Base-by-base conservation (phyloP, 2,329 filamentous ascomycete species). In the Sclerotinia nivalis region DNA sequence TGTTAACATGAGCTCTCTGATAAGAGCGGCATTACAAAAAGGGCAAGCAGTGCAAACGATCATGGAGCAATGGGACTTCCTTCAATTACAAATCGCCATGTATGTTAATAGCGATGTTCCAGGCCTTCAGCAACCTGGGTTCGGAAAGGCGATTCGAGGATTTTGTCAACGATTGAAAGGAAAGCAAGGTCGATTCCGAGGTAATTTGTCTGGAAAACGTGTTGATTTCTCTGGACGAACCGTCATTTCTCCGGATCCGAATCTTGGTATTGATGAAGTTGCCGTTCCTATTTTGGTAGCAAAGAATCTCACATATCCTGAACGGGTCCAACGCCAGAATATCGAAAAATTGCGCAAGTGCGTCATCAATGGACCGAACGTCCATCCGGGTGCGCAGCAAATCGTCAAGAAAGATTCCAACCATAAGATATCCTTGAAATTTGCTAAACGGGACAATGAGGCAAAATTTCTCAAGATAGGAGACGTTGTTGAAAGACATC, bases 51-150 rank as follows among this genome's bases (percentile, higher is more conserved):
- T 99, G 2, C 88, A 91, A 74, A 96, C 93, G 0, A 92, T 98
- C 69, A 96, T 98, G 89, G 96, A 99, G 79, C 93, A 97, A 76
- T 99, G 96, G 96, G 96, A 99, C 78, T 98, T 95, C 77, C 83
- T 99, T 71, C 95, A 98, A 78, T 86, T 97, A 12, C 94, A 98
- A 77, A 92, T 98, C 71, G 96, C 95, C 71, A 93, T 98, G 86
- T 98, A 99, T 79, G 95, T 99, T 80, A 98, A 99, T 82, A 97
- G 94, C 73, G 94, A 97, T 76, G 90, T 97, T 2, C 96, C 96
- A 0, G 95, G 95, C 40, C 86, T 99, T n/a, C 90, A 94, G 75
- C 93, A 96, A 76, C 90, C 90, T 18, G 92, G 93, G 12, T 91
- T 93, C 71, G 92, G 93, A 70, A 97, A 97, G 80, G 88, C 92